A percentile compares a stretch with the other conserved stretches of the same genome.
phyloP scores from a whole-genome alignment of 176 grass and related monocot genomes.

The Oryza glumipatula region DNA sequence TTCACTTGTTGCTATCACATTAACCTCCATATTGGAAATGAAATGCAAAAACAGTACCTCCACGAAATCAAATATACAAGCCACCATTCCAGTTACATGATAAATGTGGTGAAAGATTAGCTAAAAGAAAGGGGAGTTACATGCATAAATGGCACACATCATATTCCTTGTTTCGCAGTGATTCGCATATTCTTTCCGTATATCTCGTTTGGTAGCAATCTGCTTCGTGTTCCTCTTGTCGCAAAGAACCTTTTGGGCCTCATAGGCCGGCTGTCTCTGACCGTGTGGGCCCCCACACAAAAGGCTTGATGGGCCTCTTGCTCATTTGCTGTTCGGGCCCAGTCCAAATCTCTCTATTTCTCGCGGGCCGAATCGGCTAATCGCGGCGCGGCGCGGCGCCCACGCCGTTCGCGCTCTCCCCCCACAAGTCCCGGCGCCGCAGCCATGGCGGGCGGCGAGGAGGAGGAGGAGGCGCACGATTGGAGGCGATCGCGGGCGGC shows the following conservation, averaged over 20 bases:
- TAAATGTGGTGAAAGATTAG: neutral
- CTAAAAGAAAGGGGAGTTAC: neutral
- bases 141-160: too few relatives aligned
- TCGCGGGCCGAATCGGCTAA: neutral
- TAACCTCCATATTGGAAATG: too few relatives aligned
- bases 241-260: neutral
- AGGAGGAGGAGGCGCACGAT: neutral
- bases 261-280: neutral
- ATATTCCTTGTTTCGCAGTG: neutral
- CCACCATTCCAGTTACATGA: neutral
- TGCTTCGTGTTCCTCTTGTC: neutral
- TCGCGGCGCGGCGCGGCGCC: neutral
- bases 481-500: too few relatives aligned
- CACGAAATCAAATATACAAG: too few relatives aligned
- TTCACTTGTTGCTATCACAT: too few relatives aligned
- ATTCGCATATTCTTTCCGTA: neutral
- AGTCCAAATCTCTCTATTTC: neutral
- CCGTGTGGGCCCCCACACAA: neutral
- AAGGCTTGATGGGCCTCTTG: neutral
- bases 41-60: too few relatives aligned
- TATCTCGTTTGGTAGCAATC: neutral
- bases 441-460: constrained; percentile 1
- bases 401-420: constrained; percentile 6
- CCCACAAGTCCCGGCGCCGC: neutral
- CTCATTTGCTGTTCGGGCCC: neutral